Evolutionary conservation across 1,284 basidiomycete species (phyloP), one percentile per base, ranked within the genome.

Genomic region (Pseudozyma sp.): DNA sequence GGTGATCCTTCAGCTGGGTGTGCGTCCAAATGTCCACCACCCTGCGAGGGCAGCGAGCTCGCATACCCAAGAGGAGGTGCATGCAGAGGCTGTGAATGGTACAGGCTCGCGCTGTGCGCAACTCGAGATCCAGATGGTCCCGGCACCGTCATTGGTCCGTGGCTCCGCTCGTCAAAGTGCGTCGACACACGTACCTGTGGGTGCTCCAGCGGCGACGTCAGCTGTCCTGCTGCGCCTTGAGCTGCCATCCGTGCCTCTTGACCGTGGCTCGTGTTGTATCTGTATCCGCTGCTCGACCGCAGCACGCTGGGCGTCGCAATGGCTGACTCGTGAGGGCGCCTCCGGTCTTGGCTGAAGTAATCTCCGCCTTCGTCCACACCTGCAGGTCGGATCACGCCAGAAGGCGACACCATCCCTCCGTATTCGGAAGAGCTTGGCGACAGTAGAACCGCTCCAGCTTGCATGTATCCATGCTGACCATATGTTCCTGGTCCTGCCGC

Each of bases 121-220:
- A 55, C 16, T 35, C 53, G 47, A 4, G 56, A n/a, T 14, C n/a
- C 24, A 13, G 40, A 10, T 7, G 63, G 16, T 13, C 33, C 44
- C 10, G 49, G 51, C 56, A 52, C 47, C 43, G 50, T 29, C 29
- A 52, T 10, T 11, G 56, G 16, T 5, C 44, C 57, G 29, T 56
- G 49, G 13, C 29, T 39, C n/a, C 53, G 44, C 3, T 30, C 44
- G 17, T 49, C 57, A 49, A 57, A 68, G 3, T 51, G 40, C 17
- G 46, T 68, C 49, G 65, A 54, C 58, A 68, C 42, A 45, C 58
- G 65, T 61, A 57, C 39, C 34, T 68, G 58, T 35, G 50, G 40
- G 0, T 49, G 34, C 35, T 51, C 52, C 43, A 55, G 31, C 30
- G 42, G 10, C 0, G 42, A 30, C 5, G 31, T 19, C 7, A 33